Conservation (phyloP, 768 basidiomycete species). For the Saitozyma sp. region DNA sequence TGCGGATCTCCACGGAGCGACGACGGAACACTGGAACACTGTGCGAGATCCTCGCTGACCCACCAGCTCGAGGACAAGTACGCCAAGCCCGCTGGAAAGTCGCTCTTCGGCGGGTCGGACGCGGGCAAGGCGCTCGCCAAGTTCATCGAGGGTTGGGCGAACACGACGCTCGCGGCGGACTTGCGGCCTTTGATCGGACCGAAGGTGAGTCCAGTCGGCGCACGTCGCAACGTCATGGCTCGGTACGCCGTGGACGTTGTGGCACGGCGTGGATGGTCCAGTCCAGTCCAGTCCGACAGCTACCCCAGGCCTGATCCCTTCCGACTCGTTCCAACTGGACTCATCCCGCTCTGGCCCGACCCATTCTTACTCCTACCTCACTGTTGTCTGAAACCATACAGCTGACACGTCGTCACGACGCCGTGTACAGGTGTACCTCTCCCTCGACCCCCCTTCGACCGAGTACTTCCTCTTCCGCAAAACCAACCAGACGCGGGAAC, state of each 20-base stretch:
- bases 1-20: too few species aligned
- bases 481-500: not conserved
- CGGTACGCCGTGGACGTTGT: too few species aligned
- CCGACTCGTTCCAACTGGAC: too few species aligned
- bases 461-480: not conserved
- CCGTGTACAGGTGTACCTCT: not conserved
- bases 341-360: too few species aligned
- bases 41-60: not conserved
- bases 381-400: too few species aligned
- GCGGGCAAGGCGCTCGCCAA: not conserved
- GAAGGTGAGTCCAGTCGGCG: not conserved
- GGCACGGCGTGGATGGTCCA: too few species aligned
- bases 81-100: not conserved
- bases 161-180: not conserved
- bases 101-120: not conserved
- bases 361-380: too few species aligned
- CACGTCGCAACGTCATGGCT: too few species aligned
- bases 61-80: conserved; percentile 1
- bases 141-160: not conserved
- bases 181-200: not conserved
- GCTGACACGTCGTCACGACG: too few species aligned
- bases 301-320: too few species aligned
- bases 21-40: too few species aligned
- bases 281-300: too few species aligned
- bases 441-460: conserved; percentile 1